Percentiles rank a stretch among this genome's conserved stretches.
These are phyloP conservation scores for Fusarium clavum DNA, from an alignment of 2,329 filamentous ascomycete species.

Conservation along the genomic window DNA sequence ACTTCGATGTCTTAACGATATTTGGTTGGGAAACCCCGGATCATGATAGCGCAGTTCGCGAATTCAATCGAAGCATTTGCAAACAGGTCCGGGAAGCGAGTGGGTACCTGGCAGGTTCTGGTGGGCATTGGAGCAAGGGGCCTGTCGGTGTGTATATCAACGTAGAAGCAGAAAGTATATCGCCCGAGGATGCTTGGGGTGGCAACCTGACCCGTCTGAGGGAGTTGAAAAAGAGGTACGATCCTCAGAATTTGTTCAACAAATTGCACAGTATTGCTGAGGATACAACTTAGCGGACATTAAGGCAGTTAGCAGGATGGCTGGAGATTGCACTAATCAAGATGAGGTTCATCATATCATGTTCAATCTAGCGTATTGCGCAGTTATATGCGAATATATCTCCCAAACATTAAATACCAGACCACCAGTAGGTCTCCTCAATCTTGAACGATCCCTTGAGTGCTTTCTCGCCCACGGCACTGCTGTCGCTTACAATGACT, in stretches of 20 bases:
- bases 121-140: conserved; percentile 34
- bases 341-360: background rate
- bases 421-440: conserved; percentile 74
- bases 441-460: conserved; percentile 67
- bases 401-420: conserved; percentile 57
- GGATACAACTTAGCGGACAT: background rate
- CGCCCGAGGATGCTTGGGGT: conserved; percentile 48
- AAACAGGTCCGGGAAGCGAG: conserved; percentile 40
- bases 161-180: conserved; percentile 42
- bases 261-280: conserved; percentile 47
- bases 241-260: conserved; percentile 51
- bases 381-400: background rate
- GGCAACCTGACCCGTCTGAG: conserved; percentile 46
- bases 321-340: background rate
- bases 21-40: conserved; percentile 55
- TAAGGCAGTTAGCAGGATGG: background rate
- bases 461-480: conserved; percentile 59
- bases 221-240: conserved; percentile 51
- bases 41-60: conserved; percentile 53
- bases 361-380: background rate
- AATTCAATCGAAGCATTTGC: conserved; percentile 53
- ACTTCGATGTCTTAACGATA: conserved; percentile 57
- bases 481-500: conserved; percentile 70
- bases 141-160: conserved; percentile 49
- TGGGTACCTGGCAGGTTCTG: conserved; percentile 37